phyloP scores from a whole-genome alignment of 1,139 yeast species.

The Suhomyces bribrorum region DNA sequence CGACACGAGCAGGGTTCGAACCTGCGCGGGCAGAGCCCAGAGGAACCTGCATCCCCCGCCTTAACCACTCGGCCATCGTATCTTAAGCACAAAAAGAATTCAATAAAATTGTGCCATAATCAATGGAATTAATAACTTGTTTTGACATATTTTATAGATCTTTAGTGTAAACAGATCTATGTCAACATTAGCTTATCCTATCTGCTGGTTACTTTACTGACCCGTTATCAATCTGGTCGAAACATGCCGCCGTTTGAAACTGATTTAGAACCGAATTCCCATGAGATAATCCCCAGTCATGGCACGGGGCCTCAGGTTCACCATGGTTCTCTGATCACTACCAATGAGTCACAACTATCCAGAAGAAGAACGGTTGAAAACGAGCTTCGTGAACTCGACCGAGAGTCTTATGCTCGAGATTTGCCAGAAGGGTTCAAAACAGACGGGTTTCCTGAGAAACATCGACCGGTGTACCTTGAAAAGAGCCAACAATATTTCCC shows the following conservation, averaged over 20 bases:
- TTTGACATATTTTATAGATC: not conserved
- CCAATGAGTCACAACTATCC: not conserved
- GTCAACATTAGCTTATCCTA: no score
- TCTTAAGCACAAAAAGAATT: slow-evolving; percentile 19
- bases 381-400: slow-evolving; percentile 23
- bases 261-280: no score
- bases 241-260: no score
- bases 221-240: no score
- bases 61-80: slow-evolving; percentile 59
- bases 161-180: no score
- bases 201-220: no score
- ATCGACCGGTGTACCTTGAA: slow-evolving; percentile 3
- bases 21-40: slow-evolving; percentile 35
- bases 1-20: slow-evolving; percentile 48
- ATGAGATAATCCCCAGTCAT: not conserved
- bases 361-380: slow-evolving; percentile 14
- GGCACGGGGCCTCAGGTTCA: not conserved
- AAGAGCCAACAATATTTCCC: slow-evolving; percentile 6
- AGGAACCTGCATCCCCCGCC: slow-evolving; percentile 57
- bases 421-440: slow-evolving; percentile 31
- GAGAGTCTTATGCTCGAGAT: slow-evolving; percentile 24
- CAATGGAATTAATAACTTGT: not conserved
- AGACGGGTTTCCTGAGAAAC: slow-evolving; percentile 4
- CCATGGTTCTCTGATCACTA: not conserved
- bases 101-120: not conserved